Evolutionary conservation across 495 filamentous ascomycete species (phyloP), one percentile per base, ranked within the genome.

Genomic region (Acidiella bohemica): DNA sequence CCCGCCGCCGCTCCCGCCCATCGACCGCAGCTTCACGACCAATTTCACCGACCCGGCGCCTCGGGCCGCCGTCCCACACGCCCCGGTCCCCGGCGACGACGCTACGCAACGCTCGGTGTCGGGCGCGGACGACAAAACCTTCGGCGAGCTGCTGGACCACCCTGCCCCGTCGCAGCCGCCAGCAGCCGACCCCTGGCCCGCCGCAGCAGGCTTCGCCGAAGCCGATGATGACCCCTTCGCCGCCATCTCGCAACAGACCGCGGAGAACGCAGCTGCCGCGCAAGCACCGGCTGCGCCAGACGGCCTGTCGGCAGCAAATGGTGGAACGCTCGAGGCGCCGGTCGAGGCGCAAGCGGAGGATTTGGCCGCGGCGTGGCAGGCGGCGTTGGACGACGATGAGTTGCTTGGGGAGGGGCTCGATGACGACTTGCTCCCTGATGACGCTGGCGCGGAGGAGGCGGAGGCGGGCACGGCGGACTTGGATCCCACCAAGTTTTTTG

Each of bases 281-380:
- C 20, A 38, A 24, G 35, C 31, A 33, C 31, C 31, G 16, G 31
- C 16, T 33, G 31, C 11, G 35, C 11, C 25, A 27, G 25, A 27
- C n/a, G 25, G n/a, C n/a, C 7, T 27, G 25, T 7, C 25, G 5
- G 22, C 22, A 10, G 19, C 23, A 19, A 44, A 27, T n/a, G 25
- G 25, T 27, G n/a, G 7, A 27, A 27, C 25, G 25, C 25, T 27
- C 25, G n/a, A n/a, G 25, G 25, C n/a, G 25, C 7, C 25, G 25
- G n/a, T n/a, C n/a, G n/a, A n/a, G n/a, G n/a, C n/a, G n/a, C n/a
- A n/a, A n/a, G n/a, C n/a, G n/a, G n/a, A 69, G 21, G 79, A 90
- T 49, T 59, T 90, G 5, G 78, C 80, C 32, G 81, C 80, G 2
- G 73, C 78, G 47, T 95, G 90, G 90, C 67, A 84, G 50, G 82